Conservation (phyloP, 2,329 filamentous ascomycete genomes). For the Curvularia eragrostidis region DNA sequence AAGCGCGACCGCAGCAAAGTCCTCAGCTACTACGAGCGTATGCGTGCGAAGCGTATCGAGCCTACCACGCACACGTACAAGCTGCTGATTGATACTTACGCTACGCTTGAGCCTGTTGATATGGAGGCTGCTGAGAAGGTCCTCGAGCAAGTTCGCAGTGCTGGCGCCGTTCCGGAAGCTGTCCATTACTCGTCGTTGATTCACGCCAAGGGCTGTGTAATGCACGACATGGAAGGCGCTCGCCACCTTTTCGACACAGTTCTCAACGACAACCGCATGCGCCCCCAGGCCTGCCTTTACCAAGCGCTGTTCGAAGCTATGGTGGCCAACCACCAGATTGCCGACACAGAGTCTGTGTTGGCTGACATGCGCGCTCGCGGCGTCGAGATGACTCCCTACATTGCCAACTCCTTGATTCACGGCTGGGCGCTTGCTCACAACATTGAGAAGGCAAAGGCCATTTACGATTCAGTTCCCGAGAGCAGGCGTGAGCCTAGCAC, state of each 20-base stretch:
- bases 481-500: conserved; percentile 92
- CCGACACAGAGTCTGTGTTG: conserved; percentile 73
- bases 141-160: conserved; percentile 75
- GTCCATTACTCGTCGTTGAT: conserved; percentile 96
- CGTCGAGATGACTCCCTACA: conserved; percentile 93
- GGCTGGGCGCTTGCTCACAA: conserved; percentile 90
- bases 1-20: conserved; percentile 97
- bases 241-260: conserved; percentile 83
- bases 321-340: conserved; percentile 90
- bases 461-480: conserved; percentile 80
- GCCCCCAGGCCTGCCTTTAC: conserved; percentile 84
- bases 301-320: conserved; percentile 97
- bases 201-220: conserved; percentile 91
- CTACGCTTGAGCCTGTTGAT: conserved; percentile 88
- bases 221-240: conserved; percentile 88
- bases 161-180: conserved; percentile 80
- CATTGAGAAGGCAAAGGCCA: conserved; percentile 75
- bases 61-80: conserved; percentile 98
- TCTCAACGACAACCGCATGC: conserved; percentile 69
- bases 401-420: conserved; percentile 97
- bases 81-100: conserved; percentile 92
- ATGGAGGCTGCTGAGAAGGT: conserved; percentile 87
- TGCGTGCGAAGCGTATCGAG: conserved; percentile 84
- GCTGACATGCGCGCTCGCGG: conserved; percentile 74
- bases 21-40: conserved; percentile 90